Evolutionary conservation across 2,329 filamentous ascomycete species (phyloP), one percentile per base, ranked within the genome.

Genomic region (Diaporthe australafricana): DNA sequence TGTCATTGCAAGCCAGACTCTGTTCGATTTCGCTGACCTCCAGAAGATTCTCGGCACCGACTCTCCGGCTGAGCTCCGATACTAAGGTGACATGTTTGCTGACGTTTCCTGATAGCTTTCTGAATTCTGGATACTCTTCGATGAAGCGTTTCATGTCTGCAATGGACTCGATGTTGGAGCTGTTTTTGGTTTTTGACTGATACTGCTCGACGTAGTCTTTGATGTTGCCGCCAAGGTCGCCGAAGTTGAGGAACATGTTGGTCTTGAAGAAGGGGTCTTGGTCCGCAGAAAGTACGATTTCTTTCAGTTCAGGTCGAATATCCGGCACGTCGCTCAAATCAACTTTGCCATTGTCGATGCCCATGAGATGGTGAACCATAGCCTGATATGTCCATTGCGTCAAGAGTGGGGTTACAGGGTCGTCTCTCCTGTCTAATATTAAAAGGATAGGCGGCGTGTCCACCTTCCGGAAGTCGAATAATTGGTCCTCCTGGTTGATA

Each of bases 321-420:
- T 97, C 95, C 16, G 94, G 94, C 0, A 98, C 91, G 70, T 94
- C 89, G 74, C 92, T 93, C 42, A 99, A 86, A 79, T 98, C 93
- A 0, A 99, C 96, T 65, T 96, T 90, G n/a, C 96, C 96, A 80
- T 98, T 98, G 72, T 93, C 90, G 75, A 99, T 98, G 6, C 96
- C 96, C 16, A 99, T 87, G 2, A 98, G 85, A 79, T 99, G 96
- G 80, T 99, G 96, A 0, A 99, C 96, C 95, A 99, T 99, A n/a
- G 96, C 96, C 83, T 99, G 96, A 79, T 99, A 99, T 32, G 96
- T 99, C 96, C 96, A 99, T 80, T 99, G 96, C 3, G 95, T 98
- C 62, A 99, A 87, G 14, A 99, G 85, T 0, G 96, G 96, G 4
- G 96, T 99, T 65, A 98, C 93, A 0, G 96, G 96, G 78, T 99